Evolutionary conservation across 2,329 filamentous ascomycete species (phyloP), one percentile per base, ranked within the genome.

Genomic region (Lizonia empirigonia): DNA sequence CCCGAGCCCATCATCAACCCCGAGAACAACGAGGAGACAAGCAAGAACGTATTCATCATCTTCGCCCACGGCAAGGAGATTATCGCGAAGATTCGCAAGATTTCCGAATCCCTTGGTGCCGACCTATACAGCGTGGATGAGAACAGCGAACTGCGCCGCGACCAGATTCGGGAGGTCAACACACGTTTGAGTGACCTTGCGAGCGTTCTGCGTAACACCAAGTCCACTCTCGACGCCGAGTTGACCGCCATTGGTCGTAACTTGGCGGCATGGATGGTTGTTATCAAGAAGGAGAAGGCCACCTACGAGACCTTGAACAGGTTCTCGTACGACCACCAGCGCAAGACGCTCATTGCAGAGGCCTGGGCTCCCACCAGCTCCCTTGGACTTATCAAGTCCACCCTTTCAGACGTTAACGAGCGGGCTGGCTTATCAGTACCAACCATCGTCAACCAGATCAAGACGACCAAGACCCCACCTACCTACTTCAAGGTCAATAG

Each of bases 21-120:
- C 13, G 83, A 88, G 70, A 96, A 85, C 78, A 97, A 97, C 73
- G 93, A 97, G 77, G 82, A 90, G 59, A 83, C 95, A 64, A 86
- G 89, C 80, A 99, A 99, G 85, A 99, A 97, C 65, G 94, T 99
- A 48, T 99, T 99, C 69, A 93, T 99, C 69, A 99, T 99, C 74
- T 99, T 99, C 67, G 94, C 94, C 10, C 94, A 99, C 69, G 94
- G 94, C 71, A 96, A 96, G 77, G 93, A 97, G 76, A 96, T 99
- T 63, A 86, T 99, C 66, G 90, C 92, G 69, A 99, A 99, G 85
- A 97, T 99, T 71, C 87, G 94, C 70, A 97, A 97, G 83, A 97
- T 99, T 55, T 97, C 93, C 1, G 94, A 99, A 78, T 97, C 92
- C 7, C 87, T 99, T 76, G 90, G 93, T 55, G 94, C 95, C 48